phyloP scores from a whole-genome alignment of 192 early-diverging fungal species.

The Fimicolochytrium jonesii region DNA sequence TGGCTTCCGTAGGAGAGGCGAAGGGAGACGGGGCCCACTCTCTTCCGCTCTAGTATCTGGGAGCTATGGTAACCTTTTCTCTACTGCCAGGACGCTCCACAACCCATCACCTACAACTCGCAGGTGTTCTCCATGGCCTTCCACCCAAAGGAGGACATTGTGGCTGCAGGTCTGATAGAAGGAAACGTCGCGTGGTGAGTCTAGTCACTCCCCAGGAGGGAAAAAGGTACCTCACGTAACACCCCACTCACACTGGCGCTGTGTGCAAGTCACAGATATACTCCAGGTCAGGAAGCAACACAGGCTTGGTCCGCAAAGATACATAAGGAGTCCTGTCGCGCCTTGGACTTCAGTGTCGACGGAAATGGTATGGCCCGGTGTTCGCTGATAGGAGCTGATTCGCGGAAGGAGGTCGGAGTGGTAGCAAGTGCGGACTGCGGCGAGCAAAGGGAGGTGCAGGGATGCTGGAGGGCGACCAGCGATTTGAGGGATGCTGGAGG shows the following conservation, averaged over 20 bases:
- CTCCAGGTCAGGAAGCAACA: not conserved
- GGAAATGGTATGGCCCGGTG: slow-evolving; percentile 54
- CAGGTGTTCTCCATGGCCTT: slow-evolving; percentile 55
- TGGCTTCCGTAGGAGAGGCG: too few relatives aligned
- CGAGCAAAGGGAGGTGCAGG: too few relatives aligned
- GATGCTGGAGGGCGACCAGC: too few relatives aligned
- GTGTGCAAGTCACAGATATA: slow-evolving; percentile 14
- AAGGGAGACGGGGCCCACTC: too few relatives aligned
- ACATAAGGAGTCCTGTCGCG: slow-evolving; percentile 84
- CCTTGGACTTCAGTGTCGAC: slow-evolving; percentile 74
- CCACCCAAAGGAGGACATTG: slow-evolving; percentile 61
- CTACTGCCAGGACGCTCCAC: slow-evolving; percentile 3
- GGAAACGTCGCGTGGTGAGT: slow-evolving; percentile 68
- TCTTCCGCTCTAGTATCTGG: too few relatives aligned
- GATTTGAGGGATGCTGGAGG: too few relatives aligned
- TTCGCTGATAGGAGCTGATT: not conserved
- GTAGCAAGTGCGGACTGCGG: too few relatives aligned
- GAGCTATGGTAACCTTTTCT: too few relatives aligned
- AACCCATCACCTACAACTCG: slow-evolving; percentile 15
- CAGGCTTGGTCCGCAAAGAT: slow-evolving; percentile 44
- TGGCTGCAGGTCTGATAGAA: slow-evolving; percentile 68
- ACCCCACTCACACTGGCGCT: not conserved
- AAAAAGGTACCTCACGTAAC: not conserved
- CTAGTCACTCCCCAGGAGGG: not conserved
- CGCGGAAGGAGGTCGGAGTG: too few relatives aligned